These are phyloP conservation scores for Cicer judaicum DNA, from an alignment of 306 rosid genomes.

Conservation along the genomic window DNA sequence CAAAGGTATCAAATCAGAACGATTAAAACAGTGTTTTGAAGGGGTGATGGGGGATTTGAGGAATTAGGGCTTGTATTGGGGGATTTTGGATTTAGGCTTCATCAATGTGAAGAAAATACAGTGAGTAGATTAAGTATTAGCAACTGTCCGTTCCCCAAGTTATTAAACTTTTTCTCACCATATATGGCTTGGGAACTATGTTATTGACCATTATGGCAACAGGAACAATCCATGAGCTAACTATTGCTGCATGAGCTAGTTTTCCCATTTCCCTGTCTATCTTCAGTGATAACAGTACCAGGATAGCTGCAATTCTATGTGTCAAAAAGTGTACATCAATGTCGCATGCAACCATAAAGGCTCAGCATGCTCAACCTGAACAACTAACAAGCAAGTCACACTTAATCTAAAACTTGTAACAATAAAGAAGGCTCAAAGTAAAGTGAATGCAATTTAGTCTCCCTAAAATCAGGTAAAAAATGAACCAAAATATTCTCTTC, in stretches of 20 bases:
- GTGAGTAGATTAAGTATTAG: background rate
- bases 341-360: conserved; percentile 19
- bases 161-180: conserved; percentile 56
- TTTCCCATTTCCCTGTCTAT: conserved; percentile 63
- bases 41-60: no score
- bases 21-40: no score
- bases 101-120: no score
- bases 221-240: conserved; percentile 82
- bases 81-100: no score
- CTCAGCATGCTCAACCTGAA: conserved; percentile 30
- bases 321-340: conserved; percentile 12
- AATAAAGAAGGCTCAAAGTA: background rate
- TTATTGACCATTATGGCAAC: conserved; percentile 63
- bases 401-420: background rate
- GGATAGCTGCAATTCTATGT: background rate
- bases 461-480: background rate
- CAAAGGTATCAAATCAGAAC: no score
- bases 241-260: conserved; percentile 66
- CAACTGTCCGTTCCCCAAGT: background rate
- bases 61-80: no score
- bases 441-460: background rate
- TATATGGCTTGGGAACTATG: conserved; percentile 78
- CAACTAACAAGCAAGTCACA: background rate
- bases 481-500: background rate
- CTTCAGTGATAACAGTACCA: conserved; percentile 24